Conservation (phyloP, 768 basidiomycete genomes). For the Amanita thiersii region DNA sequence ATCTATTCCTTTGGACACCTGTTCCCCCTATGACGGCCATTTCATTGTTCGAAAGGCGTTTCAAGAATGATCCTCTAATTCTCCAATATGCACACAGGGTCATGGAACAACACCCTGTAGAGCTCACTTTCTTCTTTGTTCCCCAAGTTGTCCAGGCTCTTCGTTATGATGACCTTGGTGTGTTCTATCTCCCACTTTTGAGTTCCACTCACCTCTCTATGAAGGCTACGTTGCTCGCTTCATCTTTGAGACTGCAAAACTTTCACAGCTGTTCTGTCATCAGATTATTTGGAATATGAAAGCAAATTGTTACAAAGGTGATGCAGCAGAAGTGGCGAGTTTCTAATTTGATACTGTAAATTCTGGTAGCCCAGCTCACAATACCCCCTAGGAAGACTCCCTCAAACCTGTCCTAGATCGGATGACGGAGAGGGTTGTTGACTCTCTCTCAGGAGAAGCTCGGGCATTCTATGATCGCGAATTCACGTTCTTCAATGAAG, state of each 20-base stretch:
- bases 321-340: constrained; percentile 73
- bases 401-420: constrained; percentile 94
- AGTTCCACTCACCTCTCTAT: not conserved
- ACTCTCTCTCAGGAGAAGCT: constrained; percentile 82
- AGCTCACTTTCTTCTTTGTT: constrained; percentile 96
- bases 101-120: constrained; percentile 89
- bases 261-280: constrained; percentile 96
- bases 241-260: constrained; percentile 95
- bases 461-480: constrained; percentile 88
- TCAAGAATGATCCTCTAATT: constrained; percentile 74
- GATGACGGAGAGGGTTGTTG: constrained; percentile 75
- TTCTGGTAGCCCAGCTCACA: not conserved
- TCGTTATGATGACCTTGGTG: constrained; percentile 83
- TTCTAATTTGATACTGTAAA: not conserved
- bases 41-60: constrained; percentile 80
- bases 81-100: constrained; percentile 97
- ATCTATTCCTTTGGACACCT: constrained; percentile 82
- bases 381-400: constrained; percentile 65
- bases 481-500: constrained; percentile 91
- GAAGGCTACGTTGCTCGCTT: constrained; percentile 90
- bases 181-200: constrained; percentile 11
- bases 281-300: constrained; percentile 99
- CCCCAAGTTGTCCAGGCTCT: constrained; percentile 97
- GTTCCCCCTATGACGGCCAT: constrained; percentile 78
- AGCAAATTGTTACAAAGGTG: constrained; percentile 93